phyloP scores from a whole-genome alignment of 169 alveolate species.

The Cryptosporidium xiaoi region DNA sequence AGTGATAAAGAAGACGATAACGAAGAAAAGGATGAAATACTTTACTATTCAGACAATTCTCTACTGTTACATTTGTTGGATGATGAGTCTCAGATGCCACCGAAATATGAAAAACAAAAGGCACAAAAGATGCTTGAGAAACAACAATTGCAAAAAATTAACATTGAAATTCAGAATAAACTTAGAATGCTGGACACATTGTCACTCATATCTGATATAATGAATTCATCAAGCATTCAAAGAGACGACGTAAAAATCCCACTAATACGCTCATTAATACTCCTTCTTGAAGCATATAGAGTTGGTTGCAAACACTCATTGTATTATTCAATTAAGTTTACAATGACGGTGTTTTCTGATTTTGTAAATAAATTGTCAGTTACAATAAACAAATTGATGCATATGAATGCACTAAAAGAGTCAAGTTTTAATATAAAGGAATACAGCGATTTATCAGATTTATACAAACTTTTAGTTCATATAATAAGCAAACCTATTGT shows the following conservation, averaged over 20 bases:
- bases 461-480: slow-evolving; percentile 42
- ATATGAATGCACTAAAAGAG: neutral
- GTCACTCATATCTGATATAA: slow-evolving; percentile 22
- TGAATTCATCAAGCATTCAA: neutral
- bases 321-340: slow-evolving; percentile 35
- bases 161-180: slow-evolving; percentile 55
- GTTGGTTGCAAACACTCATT: slow-evolving; percentile 61
- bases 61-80: slow-evolving; percentile 23
- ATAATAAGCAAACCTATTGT: slow-evolving; percentile 58
- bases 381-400: slow-evolving; percentile 28
- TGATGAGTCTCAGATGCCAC: slow-evolving; percentile 52
- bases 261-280: slow-evolving; percentile 22
- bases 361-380: slow-evolving; percentile 10
- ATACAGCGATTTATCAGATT: slow-evolving; percentile 14
- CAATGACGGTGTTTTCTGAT: slow-evolving; percentile 30
- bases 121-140: slow-evolving; percentile 45
- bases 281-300: slow-evolving; percentile 40
- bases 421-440: neutral
- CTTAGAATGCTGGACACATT: slow-evolving; percentile 44
- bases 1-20: neutral
- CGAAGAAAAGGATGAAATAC: slow-evolving; percentile 19
- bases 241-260: neutral
- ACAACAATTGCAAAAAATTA: slow-evolving; percentile 39
- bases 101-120: slow-evolving; percentile 33
- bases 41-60: slow-evolving; percentile 7